Evolutionary conservation across 805 yeast species (phyloP).

Genomic region (Aciculoconidium aculeatum): DNA sequence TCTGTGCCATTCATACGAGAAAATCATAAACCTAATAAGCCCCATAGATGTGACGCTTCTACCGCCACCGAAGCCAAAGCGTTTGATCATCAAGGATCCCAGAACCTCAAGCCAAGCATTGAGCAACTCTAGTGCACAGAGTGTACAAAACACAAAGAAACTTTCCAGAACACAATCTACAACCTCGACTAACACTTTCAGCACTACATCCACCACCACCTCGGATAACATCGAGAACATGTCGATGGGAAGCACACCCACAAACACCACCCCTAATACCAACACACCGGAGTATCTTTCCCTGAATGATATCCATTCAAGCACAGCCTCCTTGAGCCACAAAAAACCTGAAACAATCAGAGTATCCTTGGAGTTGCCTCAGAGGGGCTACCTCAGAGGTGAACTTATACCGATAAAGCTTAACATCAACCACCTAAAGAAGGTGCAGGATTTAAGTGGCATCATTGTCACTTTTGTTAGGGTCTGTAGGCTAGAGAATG

Average conservation of each 20-base stretch:
- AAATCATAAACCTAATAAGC: slow-evolving; percentile 52
- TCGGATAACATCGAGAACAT: slow-evolving; percentile 19
- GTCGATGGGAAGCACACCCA: slow-evolving; percentile 3
- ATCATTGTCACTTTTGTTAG: slow-evolving; percentile 75
- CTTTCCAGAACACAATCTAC: slow-evolving; percentile 32
- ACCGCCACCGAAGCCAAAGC: slow-evolving; percentile 62
- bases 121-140: not conserved
- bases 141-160: slow-evolving; percentile 10
- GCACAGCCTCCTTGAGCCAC: not conserved
- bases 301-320: not conserved
- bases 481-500: slow-evolving; percentile 60
- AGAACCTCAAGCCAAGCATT: slow-evolving; percentile 9
- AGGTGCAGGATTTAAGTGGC: slow-evolving; percentile 64
- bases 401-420: slow-evolving; percentile 73
- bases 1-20: slow-evolving; percentile 42
- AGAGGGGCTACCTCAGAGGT: slow-evolving; percentile 72
- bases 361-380: slow-evolving; percentile 36
- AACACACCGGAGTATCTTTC: slow-evolving; percentile 6
- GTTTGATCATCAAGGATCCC: slow-evolving; percentile 57
- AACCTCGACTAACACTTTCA: slow-evolving; percentile 27
- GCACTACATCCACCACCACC: slow-evolving; percentile 27
- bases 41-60: slow-evolving; percentile 70
- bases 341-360: slow-evolving; percentile 28
- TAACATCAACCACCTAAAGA: slow-evolving; percentile 61
- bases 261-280: slow-evolving; percentile 5